Percentiles rank a stretch among this genome's conserved stretches.
Evolutionary conservation across 2,329 filamentous ascomycete species (phyloP).

Genomic region (Neonectria faginata): DNA sequence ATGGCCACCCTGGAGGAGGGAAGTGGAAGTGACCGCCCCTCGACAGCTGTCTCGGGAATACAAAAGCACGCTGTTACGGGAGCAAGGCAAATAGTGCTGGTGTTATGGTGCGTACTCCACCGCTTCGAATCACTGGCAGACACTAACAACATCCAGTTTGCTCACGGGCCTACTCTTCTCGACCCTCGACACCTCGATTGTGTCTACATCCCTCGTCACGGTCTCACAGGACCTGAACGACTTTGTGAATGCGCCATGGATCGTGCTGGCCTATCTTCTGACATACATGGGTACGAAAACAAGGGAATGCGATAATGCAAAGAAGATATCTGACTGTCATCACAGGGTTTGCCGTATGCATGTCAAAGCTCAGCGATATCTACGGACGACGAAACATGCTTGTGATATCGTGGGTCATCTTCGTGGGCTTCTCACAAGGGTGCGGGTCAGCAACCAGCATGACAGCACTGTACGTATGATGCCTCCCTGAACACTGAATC

Average conservation of each 20-base stretch:
- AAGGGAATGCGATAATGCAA: background rate
- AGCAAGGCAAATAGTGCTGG: constrained; percentile 48
- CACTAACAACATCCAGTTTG: constrained; percentile 53
- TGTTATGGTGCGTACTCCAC: constrained; percentile 49
- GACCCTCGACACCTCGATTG: constrained; percentile 68
- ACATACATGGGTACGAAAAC: constrained; percentile 64
- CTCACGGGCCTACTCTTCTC: constrained; percentile 67
- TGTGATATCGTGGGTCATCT: constrained; percentile 64
- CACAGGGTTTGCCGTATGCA: constrained; percentile 66
- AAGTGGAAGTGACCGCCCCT: constrained; percentile 14
- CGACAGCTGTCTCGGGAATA: constrained; percentile 29
- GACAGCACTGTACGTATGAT: constrained; percentile 60
- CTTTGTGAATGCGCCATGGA: constrained; percentile 65
- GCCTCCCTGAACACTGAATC: constrained; percentile 8
- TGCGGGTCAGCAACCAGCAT: constrained; percentile 64
- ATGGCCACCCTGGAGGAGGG: constrained; percentile 40
- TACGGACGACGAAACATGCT: constrained; percentile 66
- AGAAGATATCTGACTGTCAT: constrained; percentile 28
- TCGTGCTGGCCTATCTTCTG: constrained; percentile 66
- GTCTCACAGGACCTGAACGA: constrained; percentile 65
- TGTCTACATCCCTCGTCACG: constrained; percentile 68
- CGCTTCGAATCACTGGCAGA: background rate
- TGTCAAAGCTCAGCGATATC: constrained; percentile 70
- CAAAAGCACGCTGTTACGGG: constrained; percentile 42
- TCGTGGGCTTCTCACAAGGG: constrained; percentile 66